Conservation (phyloP, 805 yeast genomes). For the Monosporozyma unispora region DNA sequence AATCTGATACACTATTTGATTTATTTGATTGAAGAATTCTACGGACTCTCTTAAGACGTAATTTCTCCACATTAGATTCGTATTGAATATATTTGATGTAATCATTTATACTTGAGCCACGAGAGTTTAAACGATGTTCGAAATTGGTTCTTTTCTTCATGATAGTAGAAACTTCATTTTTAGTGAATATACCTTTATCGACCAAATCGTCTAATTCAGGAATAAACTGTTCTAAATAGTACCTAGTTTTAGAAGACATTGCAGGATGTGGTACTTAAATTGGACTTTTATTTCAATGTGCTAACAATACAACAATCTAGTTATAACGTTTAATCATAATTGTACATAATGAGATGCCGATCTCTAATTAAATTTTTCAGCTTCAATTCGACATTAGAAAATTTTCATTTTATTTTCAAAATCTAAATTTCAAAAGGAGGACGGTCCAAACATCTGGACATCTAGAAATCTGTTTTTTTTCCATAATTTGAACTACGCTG, state of each 20-base stretch:
- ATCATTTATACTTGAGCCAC: constrained; percentile 74
- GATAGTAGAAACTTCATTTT: constrained; percentile 70
- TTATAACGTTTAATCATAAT: not conserved
- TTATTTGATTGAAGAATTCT: constrained; percentile 50
- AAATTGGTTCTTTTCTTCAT: constrained; percentile 93
- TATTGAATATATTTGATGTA: constrained; percentile 70
- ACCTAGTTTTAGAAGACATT: constrained; percentile 50
- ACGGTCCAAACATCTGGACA: not conserved
- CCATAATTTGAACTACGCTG: not conserved
- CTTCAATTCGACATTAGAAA: not conserved
- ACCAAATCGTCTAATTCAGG: constrained; percentile 89
- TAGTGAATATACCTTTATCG: constrained; percentile 70
- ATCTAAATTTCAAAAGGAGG: not conserved
- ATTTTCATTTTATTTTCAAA: not conserved
- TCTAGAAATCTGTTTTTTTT: not conserved
- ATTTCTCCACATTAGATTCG: constrained; percentile 68
- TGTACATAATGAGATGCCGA: constrained; percentile 11
- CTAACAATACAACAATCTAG: not conserved
- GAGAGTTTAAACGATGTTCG: constrained; percentile 78
- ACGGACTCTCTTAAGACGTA: constrained; percentile 61
- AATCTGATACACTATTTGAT: constrained; percentile 68
- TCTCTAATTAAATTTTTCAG: constrained; percentile 10
- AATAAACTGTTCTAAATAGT: constrained; percentile 58
- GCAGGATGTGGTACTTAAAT: not conserved
- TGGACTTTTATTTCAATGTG: not conserved